A percentile compares a stretch with the other conserved stretches of the same genome.
Evolutionary conservation across 1,139 yeast genomes (phyloP).

Genomic region (Schizosaccharomyces versatilis): DNA sequence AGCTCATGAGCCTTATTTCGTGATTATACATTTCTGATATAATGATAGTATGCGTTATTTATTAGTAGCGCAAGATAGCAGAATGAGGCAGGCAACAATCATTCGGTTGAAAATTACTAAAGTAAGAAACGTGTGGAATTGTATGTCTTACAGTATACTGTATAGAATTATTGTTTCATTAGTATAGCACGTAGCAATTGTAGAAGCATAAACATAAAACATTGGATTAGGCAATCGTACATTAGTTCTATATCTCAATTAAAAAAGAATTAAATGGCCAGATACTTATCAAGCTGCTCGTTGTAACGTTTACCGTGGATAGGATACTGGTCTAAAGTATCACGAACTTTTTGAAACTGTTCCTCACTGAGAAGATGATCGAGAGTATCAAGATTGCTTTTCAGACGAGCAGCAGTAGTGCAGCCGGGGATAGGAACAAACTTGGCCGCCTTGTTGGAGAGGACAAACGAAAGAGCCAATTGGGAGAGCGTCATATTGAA

Average conservation of each 20-base stretch:
- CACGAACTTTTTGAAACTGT: neutral
- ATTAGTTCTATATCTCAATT: neutral
- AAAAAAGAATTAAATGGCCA: neutral
- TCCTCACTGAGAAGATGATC: neutral
- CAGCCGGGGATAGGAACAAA: slow-evolving; percentile 58
- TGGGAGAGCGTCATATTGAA: slow-evolving; percentile 35
- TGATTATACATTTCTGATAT: no score
- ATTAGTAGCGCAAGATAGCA: neutral
- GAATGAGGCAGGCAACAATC: no score
- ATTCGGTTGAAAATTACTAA: no score
- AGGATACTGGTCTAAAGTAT: neutral
- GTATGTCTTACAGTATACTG: no score
- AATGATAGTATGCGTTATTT: neutral
- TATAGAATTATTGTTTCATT: no score
- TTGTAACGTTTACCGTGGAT: neutral
- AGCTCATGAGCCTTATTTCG: no score
- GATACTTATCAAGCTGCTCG: neutral
- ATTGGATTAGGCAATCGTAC: no score
- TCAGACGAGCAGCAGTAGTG: slow-evolving; percentile 33
- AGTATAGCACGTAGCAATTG: no score
- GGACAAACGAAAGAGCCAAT: slow-evolving; percentile 53
- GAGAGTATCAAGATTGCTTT: neutral
- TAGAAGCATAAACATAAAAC: no score
- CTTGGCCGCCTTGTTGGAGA: slow-evolving; percentile 25
- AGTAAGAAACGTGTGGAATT: no score